Evolutionary conservation across 2,329 filamentous ascomycete species (phyloP).

Genomic region (Penicillium sp.): DNA sequence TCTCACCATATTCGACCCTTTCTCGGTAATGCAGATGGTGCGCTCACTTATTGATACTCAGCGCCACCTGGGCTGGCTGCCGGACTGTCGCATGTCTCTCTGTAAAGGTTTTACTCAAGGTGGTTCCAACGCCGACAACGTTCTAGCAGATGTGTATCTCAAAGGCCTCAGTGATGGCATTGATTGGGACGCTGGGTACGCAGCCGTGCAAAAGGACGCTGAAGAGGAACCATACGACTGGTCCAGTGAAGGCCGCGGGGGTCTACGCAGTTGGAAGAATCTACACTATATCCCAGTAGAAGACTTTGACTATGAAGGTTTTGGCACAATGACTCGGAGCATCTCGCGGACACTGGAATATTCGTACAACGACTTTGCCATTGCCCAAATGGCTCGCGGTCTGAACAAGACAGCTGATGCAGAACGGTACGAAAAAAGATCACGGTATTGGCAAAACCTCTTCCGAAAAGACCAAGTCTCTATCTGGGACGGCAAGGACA

Average conservation of each 20-base stretch:
- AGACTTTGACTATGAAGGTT: conserved; percentile 65
- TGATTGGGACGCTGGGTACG: conserved; percentile 66
- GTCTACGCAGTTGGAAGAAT: conserved; percentile 67
- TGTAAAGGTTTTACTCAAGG: conserved; percentile 70
- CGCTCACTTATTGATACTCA: conserved; percentile 71
- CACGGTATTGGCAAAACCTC: conserved; percentile 67
- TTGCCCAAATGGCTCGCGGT: conserved; percentile 60
- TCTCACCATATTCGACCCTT: conserved; percentile 65
- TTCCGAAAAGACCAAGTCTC: conserved; percentile 63
- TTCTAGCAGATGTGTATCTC: conserved; percentile 66
- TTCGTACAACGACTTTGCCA: conserved; percentile 70
- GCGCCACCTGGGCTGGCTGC: conserved; percentile 66
- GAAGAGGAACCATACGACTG: conserved; percentile 69
- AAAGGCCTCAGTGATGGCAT: conserved; percentile 63
- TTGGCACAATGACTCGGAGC: conserved; percentile 67
- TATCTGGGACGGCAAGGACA: conserved; percentile 56
- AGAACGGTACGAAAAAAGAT: conserved; percentile 59
- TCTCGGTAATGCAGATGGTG: conserved; percentile 62
- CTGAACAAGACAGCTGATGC: conserved; percentile 56
- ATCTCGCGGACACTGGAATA: conserved; percentile 74
- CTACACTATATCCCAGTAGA: conserved; percentile 69
- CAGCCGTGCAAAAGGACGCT: conserved; percentile 68
- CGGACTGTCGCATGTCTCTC: conserved; percentile 71
- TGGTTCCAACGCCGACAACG: conserved; percentile 68
- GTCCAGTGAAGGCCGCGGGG: conserved; percentile 67